phyloP scores from a whole-genome alignment of 345 rosid species.

The Jatropha curcas region DNA sequence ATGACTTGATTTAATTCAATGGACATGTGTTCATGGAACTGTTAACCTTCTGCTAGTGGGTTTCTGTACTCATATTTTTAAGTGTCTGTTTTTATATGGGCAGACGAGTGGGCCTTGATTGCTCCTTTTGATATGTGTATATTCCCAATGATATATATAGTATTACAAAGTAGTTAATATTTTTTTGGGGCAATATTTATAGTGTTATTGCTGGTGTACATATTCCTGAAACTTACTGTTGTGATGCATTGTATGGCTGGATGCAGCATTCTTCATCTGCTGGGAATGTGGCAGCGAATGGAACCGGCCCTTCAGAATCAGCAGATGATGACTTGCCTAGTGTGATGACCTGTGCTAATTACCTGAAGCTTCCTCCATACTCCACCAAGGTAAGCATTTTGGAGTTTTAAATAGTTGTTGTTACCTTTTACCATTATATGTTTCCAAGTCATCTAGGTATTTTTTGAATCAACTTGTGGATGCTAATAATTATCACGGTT shows the following conservation, averaged over 20 bases:
- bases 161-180: no score
- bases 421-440: background rate
- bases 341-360: constrained; percentile 99
- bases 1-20: no score
- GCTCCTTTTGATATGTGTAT: background rate
- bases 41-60: background rate
- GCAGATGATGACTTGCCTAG: constrained; percentile 98
- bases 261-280: constrained; percentile 83
- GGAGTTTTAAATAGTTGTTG: background rate
- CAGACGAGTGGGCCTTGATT: background rate
- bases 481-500: constrained; percentile 15
- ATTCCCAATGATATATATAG: no score
- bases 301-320: constrained; percentile 65
- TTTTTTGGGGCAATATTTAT: no score
- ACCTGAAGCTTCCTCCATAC: constrained; percentile 98
- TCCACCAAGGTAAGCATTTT: constrained; percentile 77
- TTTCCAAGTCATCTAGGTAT: background rate
- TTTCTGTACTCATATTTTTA: no score
- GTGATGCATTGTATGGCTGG: background rate
- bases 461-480: constrained; percentile 3
- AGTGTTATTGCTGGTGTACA: background rate
- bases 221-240: background rate
- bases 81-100: background rate
- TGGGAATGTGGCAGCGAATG: constrained; percentile 62
- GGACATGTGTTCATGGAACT: background rate